Conservation (phyloP, 2,329 filamentous ascomycete genomes). For the Curvularia lunata region DNA sequence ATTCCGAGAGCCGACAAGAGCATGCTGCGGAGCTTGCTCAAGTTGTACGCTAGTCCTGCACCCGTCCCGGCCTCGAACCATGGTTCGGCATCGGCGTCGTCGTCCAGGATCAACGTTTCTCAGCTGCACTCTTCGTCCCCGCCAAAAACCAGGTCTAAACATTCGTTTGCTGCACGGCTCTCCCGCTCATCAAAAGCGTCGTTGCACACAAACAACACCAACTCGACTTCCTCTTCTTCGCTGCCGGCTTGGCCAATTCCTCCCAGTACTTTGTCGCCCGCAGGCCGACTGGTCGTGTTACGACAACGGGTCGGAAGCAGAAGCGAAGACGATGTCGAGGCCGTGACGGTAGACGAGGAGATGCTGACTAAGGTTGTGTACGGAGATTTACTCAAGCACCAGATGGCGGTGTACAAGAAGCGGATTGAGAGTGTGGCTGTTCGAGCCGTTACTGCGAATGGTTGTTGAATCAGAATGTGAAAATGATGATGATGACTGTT, state of each 20-base stretch:
- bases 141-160: constrained; percentile 25
- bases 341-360: constrained; percentile 71
- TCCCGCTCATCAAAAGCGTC: constrained; percentile 32
- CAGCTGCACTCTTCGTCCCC: constrained; percentile 10
- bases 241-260: constrained; percentile 69
- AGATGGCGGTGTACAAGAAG: constrained; percentile 77
- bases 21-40: constrained; percentile 74
- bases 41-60: constrained; percentile 69
- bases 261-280: constrained; percentile 69
- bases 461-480: constrained; percentile 2
- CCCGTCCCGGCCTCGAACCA: constrained; percentile 47
- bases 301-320: constrained; percentile 49
- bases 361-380: constrained; percentile 74
- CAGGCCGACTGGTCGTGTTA: constrained; percentile 72
- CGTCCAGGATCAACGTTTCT: constrained; percentile 37
- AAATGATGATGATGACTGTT: background rate
- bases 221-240: constrained; percentile 48
- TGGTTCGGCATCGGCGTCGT: constrained; percentile 25
- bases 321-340: constrained; percentile 63
- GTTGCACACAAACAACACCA: constrained; percentile 30
- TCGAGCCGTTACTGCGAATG: constrained; percentile 65
- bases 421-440: constrained; percentile 75
- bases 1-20: constrained; percentile 77
- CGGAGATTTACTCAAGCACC: constrained; percentile 80
- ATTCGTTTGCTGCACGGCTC: constrained; percentile 15